Conservation (phyloP, 2,329 filamentous ascomycete genomes). For the Rasamsonia emersonii region DNA sequence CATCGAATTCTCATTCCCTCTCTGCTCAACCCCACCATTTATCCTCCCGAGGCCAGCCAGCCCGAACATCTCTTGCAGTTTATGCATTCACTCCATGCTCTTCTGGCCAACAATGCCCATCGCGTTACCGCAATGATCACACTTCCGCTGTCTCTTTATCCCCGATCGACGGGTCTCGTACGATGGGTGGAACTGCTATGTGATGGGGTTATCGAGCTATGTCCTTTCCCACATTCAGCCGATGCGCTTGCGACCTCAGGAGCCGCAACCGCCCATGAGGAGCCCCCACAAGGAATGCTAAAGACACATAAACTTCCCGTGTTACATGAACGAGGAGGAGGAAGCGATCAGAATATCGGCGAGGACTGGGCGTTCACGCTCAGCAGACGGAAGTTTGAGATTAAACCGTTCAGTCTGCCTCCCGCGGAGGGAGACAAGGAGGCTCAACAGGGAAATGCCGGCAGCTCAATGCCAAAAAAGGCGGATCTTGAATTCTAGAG, state of each 20-base stretch:
- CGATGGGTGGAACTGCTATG: conserved; percentile 78
- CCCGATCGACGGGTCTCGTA: conserved; percentile 64
- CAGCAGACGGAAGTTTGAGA: conserved; percentile 72
- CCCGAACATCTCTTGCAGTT: conserved; percentile 71
- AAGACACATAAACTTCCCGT: conserved; percentile 75
- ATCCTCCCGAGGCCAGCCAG: conserved; percentile 59
- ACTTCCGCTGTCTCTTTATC: conserved; percentile 70
- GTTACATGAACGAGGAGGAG: conserved; percentile 80
- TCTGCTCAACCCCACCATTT: conserved; percentile 77
- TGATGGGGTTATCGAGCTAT: conserved; percentile 80
- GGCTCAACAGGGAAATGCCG: conserved; percentile 43
- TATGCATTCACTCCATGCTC: conserved; percentile 64
- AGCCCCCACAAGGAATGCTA: conserved; percentile 77
- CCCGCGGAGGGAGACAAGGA: conserved; percentile 69
- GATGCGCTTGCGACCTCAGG: conserved; percentile 44
- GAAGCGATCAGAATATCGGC: conserved; percentile 59
- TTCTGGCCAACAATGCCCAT: conserved; percentile 59
- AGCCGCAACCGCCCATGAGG: conserved; percentile 52
- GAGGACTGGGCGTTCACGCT: conserved; percentile 88
- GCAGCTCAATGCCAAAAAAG: conserved; percentile 48
- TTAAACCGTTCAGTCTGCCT: conserved; percentile 82
- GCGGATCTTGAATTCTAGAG: conserved; percentile 66
- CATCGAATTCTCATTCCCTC: conserved; percentile 81
- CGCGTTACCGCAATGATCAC: conserved; percentile 66
- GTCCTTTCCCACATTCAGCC: conserved; percentile 58